Conservation (phyloP, 2,329 filamentous ascomycete species). For the Stagonosporopsis tanaceti region DNA sequence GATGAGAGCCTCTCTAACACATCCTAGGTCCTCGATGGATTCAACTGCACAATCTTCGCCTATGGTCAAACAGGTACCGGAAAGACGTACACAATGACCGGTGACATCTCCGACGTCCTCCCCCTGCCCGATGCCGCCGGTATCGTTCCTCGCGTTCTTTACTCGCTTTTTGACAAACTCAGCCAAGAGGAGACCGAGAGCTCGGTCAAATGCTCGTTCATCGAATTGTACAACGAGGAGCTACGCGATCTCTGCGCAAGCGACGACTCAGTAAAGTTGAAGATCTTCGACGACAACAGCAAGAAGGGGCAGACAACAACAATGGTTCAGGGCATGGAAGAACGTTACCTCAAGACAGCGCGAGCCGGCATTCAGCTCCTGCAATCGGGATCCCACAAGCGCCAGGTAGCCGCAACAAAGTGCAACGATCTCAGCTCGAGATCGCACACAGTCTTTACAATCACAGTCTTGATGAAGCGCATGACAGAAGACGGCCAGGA, state of each 20-base stretch:
- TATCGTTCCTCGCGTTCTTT: constrained; percentile 90
- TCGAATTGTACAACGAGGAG: constrained; percentile 98
- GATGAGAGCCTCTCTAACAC: constrained; percentile 14
- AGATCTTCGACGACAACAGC: constrained; percentile 89
- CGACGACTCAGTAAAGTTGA: constrained; percentile 86
- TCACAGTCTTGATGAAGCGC: constrained; percentile 89
- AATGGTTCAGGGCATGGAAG: constrained; percentile 96
- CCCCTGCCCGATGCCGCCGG: constrained; percentile 90
- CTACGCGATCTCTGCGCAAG: constrained; percentile 84
- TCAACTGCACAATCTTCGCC: constrained; percentile 98
- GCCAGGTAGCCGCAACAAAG: constrained; percentile 99
- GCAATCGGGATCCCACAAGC: constrained; percentile 87
- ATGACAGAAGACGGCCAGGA: constrained; percentile 85
- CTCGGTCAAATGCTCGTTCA: constrained; percentile 97
- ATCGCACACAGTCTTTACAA: constrained; percentile 96
- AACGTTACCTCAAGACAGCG: constrained; percentile 88
- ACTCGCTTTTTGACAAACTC: constrained; percentile 85
- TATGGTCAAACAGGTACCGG: constrained; percentile 98
- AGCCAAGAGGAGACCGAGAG: constrained; percentile 79
- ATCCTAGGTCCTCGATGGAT: constrained; percentile 83
- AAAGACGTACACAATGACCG: constrained; percentile 99
- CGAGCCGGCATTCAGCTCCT: constrained; percentile 87
- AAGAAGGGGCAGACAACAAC: constrained; percentile 86
- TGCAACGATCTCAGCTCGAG: constrained; percentile 98
- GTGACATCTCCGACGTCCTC: constrained; percentile 92